Conservation (phyloP, 306 rosid genomes). For the Vicia faba region DNA sequence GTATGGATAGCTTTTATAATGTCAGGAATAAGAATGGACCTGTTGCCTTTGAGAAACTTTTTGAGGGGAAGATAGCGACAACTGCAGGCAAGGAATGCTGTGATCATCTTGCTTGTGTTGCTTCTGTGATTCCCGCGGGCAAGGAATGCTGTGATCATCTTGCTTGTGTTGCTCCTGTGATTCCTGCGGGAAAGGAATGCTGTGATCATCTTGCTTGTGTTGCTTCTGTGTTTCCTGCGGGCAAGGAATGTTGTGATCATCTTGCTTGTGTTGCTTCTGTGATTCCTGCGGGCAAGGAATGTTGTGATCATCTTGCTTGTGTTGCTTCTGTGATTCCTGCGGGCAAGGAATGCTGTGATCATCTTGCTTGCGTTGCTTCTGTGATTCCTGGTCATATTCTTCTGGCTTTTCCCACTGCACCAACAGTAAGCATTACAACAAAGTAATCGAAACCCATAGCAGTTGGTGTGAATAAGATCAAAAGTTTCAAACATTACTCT, state of each 20-base stretch:
- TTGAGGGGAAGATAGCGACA: constrained; percentile 45
- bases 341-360: constrained; percentile 8
- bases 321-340: too few relatives aligned
- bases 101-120: constrained; percentile 50
- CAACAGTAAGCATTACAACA: constrained; percentile 38
- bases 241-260: too few relatives aligned
- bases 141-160: constrained; percentile 34
- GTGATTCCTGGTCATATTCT: constrained; percentile 64
- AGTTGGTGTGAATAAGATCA: constrained; percentile 35
- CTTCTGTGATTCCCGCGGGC: constrained; percentile 49
- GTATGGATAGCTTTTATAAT: constrained; percentile 36
- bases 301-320: too few relatives aligned
- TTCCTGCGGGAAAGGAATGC: constrained; percentile 36
- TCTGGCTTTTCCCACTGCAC: constrained; percentile 92
- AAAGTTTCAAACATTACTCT: constrained; percentile 54
- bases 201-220: constrained; percentile 47
- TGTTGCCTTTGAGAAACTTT: constrained; percentile 48
- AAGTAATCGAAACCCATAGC: constrained; percentile 28
- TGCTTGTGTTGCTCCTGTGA: constrained; percentile 49
- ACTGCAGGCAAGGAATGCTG: constrained; percentile 14
- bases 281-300: too few relatives aligned
- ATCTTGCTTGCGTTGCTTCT: constrained; percentile 53
- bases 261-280: too few relatives aligned
- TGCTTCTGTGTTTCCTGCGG: constrained; percentile 51
- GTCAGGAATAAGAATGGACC: constrained; percentile 43